These are phyloP conservation scores for Leucoagaricus sp. DNA, from an alignment of 1,284 basidiomycete genomes.

Conservation along the genomic window DNA sequence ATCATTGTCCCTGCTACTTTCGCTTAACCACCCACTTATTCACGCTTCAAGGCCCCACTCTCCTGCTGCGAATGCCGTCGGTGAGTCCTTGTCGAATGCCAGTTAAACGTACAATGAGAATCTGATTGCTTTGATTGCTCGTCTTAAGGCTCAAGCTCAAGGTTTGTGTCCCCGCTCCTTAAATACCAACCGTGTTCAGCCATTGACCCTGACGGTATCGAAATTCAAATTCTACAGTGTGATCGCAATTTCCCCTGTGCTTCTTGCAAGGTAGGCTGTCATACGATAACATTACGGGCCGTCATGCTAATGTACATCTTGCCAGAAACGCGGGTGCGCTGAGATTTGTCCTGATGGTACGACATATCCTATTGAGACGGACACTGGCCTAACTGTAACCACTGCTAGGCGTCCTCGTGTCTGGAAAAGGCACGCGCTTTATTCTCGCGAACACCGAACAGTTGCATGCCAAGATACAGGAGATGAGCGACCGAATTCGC, in stretches of 20 bases:
- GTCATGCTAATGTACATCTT: slow-evolving; percentile 8
- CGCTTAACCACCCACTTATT: slow-evolving; percentile 1
- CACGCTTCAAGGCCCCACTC: slow-evolving; percentile 39
- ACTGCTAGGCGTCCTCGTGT: slow-evolving; percentile 64
- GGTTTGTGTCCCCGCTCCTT: slow-evolving; percentile 29
- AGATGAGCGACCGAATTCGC: slow-evolving; percentile 67
- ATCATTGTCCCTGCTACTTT: not conserved
- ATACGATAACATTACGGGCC: not conserved
- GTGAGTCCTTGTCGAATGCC: slow-evolving; percentile 29
- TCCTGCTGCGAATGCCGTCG: slow-evolving; percentile 64
- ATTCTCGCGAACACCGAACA: slow-evolving; percentile 76
- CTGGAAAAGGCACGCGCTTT: slow-evolving; percentile 76
- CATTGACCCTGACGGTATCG: slow-evolving; percentile 17
- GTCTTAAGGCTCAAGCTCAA: slow-evolving; percentile 46
- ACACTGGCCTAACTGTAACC: not conserved
- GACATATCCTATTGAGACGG: slow-evolving; percentile 14
- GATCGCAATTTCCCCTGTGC: slow-evolving; percentile 58
- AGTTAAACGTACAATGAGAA: slow-evolving; percentile 12
- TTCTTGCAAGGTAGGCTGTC: slow-evolving; percentile 39
- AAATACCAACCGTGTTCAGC: not conserved
- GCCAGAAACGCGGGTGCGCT: slow-evolving; percentile 60
- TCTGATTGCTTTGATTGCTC: slow-evolving; percentile 11
- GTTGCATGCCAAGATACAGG: slow-evolving; percentile 70
- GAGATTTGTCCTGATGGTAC: slow-evolving; percentile 72
- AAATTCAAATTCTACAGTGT: slow-evolving; percentile 39